A percentile compares a stretch with the other conserved stretches of the same genome.
Evolutionary conservation across 2,329 filamentous ascomycete species (phyloP).

Genomic region (Stagonosporopsis cucurbitacearum): DNA sequence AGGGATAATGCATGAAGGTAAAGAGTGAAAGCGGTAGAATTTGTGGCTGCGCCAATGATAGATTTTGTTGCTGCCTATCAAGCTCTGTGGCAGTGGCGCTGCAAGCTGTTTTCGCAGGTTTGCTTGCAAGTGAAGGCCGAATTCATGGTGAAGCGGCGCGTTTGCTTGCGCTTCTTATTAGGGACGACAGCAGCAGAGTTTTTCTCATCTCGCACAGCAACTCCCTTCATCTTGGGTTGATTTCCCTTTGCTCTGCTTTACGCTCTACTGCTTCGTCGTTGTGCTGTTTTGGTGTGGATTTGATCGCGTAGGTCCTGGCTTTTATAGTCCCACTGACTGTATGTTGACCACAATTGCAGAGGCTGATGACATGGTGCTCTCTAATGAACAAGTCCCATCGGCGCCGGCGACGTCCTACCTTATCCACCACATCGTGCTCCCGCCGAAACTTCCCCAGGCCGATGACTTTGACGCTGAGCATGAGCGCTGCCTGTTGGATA

Average conservation of each 20-base stretch:
- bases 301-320: neutral
- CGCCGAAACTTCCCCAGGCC: constrained; percentile 55
- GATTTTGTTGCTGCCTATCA: neutral
- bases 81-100: neutral
- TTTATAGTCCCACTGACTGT: too few relatives aligned
- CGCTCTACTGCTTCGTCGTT: neutral
- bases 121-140: neutral
- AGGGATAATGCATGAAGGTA: neutral
- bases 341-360: neutral
- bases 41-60: neutral
- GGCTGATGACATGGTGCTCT: constrained; percentile 12
- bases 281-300: neutral
- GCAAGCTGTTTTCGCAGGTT: neutral
- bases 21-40: neutral
- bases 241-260: too few relatives aligned
- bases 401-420: constrained; percentile 16
- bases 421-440: constrained; percentile 56
- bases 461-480: constrained; percentile 30
- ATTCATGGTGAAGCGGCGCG: constrained; percentile 6
- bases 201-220: neutral
- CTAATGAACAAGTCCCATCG: neutral
- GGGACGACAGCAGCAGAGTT: neutral
- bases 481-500: constrained; percentile 25
- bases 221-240: neutral
- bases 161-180: constrained; percentile 5